Base-by-base conservation (phyloP, 352 stramenopile species). In the Pythium brassicae region DNA sequence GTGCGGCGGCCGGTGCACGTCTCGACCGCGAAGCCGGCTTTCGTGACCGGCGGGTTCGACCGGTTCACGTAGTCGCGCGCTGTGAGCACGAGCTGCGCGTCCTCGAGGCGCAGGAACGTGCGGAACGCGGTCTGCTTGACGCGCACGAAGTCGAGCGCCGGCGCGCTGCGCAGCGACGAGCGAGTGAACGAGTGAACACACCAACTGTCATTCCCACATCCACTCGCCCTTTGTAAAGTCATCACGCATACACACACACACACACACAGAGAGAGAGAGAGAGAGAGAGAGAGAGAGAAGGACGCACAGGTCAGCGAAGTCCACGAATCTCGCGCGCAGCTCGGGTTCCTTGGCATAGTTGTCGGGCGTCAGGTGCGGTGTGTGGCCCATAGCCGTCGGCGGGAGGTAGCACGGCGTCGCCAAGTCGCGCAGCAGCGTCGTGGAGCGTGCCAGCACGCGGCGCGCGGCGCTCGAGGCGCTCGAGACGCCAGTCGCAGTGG, bases 341-440 rank as follows among this genome's bases (percentile, higher is more conserved):
- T 82, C 76, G 17, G 56, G 55, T 42, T 90, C 67, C 53, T 85
- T 86, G 32, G 69, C 55, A 55, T 68, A 78, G 37, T 88, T 92
- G 63, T 92, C 82, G 65, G 78, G 80, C 19, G 82, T 92, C 50
- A 92, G 57, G 65, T 88, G 78, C 22, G 82, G 79, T 34, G 90
- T 67, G 55, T 83, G 87, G 52, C 79, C 82, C 25, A 70, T 67
- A 59, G 90, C 69, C 20, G 73, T 81, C 22, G 82, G 66, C 32
- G 82, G 79, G 23, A 92, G 61, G 66, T 88, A 92, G 63, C 82
- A 92, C 32, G 82, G 82, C 65, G 82, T 89, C 39, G 62, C 15
- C 20, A 81, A 35, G 34, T 59, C 54, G 43, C 57, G 27, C 46
- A 81, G 61, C 48, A 81, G 60, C 19, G 60, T 71, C 39, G 64